A percentile compares a stretch with the other conserved stretches of the same genome.
These are phyloP conservation scores for Pogostemon cablin DNA, from an alignment of 257 asterid genomes.

Conservation along the genomic window DNA sequence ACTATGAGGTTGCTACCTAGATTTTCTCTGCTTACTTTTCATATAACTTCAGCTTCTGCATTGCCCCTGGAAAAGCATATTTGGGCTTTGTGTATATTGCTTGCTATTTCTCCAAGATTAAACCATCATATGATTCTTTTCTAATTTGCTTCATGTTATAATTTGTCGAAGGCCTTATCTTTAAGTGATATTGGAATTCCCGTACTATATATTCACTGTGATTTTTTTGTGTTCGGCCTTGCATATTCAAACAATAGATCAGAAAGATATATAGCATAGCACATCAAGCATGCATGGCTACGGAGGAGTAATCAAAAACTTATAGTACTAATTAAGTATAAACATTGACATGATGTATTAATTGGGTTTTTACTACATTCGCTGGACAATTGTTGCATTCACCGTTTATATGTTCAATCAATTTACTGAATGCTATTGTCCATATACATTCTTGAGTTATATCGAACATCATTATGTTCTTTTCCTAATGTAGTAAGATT, in stretches of 20 bases:
- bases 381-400: not conserved
- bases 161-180: not conserved
- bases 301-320: not conserved
- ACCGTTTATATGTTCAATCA: not conserved
- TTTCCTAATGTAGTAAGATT: conserved; percentile 11
- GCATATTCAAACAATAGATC: not conserved
- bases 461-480: conserved; percentile 4
- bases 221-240: conserved; percentile 4
- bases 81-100: not conserved
- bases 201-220: not conserved
- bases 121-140: conserved; percentile 12
- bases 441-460: conserved; percentile 14
- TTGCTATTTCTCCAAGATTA: conserved; percentile 1
- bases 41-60: conserved; percentile 21
- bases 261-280: not conserved
- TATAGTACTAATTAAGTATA: not conserved
- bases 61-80: conserved; percentile 8
- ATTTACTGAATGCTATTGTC: conserved; percentile 18
- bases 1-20: conserved; percentile 74
- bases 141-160: conserved; percentile 5
- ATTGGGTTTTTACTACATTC: not conserved
- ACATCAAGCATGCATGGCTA: not conserved
- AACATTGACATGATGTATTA: not conserved
- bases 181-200: conserved; percentile 5
- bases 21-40: conserved; percentile 25